Base-by-base conservation (phyloP, 2,329 filamentous ascomycete genomes). In the Pseudogymnoascus sp. region DNA sequence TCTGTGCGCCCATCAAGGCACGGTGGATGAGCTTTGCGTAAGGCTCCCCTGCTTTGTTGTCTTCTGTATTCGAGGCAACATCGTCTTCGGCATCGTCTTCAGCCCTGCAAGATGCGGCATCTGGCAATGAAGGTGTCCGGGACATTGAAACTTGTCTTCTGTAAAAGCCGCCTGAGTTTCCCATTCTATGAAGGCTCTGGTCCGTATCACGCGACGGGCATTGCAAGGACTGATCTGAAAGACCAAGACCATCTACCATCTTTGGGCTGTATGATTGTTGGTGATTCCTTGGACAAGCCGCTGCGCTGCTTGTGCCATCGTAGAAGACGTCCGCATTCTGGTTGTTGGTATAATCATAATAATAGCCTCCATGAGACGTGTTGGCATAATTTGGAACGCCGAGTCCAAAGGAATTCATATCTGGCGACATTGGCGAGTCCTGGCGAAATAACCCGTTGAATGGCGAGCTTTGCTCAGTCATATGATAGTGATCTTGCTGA, bases 1-100 rank as follows among this genome's bases (percentile, higher is more conserved):
- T 77, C 0, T 85, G 82, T 0, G 81, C 82, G 66, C 84, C 84
- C 76, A 86, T 83, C 18, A 97, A 82, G 1, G 91, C 91, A 59
- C 81, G 78, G 70, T 87, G 89, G 64, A 97, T 90, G 14, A 96
- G 81, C 68, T 88, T 81, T 0, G 93, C 92, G 70, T 97, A 97
- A 0, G 91, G 88, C 63, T 83, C 82, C 85, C 37, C 57, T 5
- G 25, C 18, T 38, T 58, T 58, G 64, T 60, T 71, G 64, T 64
- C 66, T 25, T 69, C 68, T 3, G 66, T 66, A 54, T 67, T 62
- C 22, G 70, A 68, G 18, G 64, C 64, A 25, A 67, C 65, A 22
- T 63, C 69, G n/a, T 60, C 59, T 5, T 57, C 67, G 18, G 68
- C 67, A 36, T 72, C 73, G 12, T 70, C 69, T 22, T 66, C 66